A percentile compares a stretch with the other conserved stretches of the same genome.
phyloP scores from a whole-genome alignment of 2,329 filamentous ascomycete genomes.

The Bipolaris victoriae region DNA sequence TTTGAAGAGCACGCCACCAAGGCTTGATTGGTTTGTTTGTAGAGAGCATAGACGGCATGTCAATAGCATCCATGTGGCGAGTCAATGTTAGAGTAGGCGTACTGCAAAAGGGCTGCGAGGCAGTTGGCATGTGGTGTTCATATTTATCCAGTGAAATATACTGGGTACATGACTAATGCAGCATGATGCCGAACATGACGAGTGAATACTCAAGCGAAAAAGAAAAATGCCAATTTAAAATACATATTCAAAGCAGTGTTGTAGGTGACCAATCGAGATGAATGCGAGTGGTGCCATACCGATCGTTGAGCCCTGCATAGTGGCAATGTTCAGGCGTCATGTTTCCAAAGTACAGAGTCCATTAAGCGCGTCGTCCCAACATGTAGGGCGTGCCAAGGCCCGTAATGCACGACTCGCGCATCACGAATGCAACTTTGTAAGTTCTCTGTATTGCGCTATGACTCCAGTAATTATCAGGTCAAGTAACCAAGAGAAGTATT shows the following conservation, averaged over 20 bases:
- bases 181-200: neutral
- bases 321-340: neutral
- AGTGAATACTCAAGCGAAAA: neutral
- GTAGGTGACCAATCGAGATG: neutral
- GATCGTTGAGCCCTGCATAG: neutral
- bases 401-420: neutral
- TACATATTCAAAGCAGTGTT: neutral
- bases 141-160: no score
- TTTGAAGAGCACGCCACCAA: conserved; percentile 60
- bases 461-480: no score
- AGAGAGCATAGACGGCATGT: neutral
- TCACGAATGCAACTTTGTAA: neutral
- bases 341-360: no score
- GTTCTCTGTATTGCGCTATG: neutral
- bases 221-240: neutral
- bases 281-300: neutral
- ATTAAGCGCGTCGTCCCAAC: neutral
- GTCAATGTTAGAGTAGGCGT: no score
- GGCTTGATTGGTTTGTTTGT: neutral
- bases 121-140: no score
- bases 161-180: no score
- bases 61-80: no score
- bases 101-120: no score
- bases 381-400: conserved; percentile 1
- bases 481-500: no score